Base-by-base conservation (phyloP, 2,329 filamentous ascomycete genomes). In the Ascochyta koolunga region DNA sequence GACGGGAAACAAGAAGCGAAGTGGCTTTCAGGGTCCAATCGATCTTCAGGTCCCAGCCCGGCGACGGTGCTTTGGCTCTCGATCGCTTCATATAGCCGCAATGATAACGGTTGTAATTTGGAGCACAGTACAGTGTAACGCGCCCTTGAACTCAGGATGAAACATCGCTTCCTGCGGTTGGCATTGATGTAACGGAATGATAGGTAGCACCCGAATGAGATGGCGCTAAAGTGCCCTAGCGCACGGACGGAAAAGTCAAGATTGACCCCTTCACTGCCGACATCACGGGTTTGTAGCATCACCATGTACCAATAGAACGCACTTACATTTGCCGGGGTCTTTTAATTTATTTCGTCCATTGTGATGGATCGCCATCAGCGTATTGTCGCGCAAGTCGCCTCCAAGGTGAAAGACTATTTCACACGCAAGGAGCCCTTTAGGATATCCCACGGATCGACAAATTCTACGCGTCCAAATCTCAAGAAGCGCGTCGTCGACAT, bases 381-480 rank as follows among this genome's bases (percentile, higher is more conserved):
- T 48, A 71, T 75, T 19, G 80, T 84, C 22, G 65, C 76, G 25
- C 61, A 67, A 38, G 79, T 84, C 27, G 76, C 81, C 6, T 68
- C 72, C 4, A 75, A 71, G 47, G 79, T 84, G 40, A 76, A 76
- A 44, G 65, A 73, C 11, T 85, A 83, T 69, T 78, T 84, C 66
- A 71, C 77, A 11, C 77, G 77, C 38, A 75, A 80, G 49, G 75
- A 82, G 67, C 83, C 87, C 2, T 92, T 90, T 73, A 82, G 88
- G n/a, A 87, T 92, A 68, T 89, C 86, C 64, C 89, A 92, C 74
- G 89, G 89, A 56, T 86, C 87, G 0, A 91, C 89, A 22, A 91
- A 90, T 76, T 90, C 86, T 73, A 92, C 89, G 32, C 86, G 89
- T 7, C 81, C 82, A 29, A 71, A 72, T 8, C 62, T 71, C 7